A percentile compares a stretch with the other conserved stretches of the same genome.
These are phyloP conservation scores for Saposhnikovia divaricata DNA, from an alignment of 129 eudicot species.

Conservation along the genomic window DNA sequence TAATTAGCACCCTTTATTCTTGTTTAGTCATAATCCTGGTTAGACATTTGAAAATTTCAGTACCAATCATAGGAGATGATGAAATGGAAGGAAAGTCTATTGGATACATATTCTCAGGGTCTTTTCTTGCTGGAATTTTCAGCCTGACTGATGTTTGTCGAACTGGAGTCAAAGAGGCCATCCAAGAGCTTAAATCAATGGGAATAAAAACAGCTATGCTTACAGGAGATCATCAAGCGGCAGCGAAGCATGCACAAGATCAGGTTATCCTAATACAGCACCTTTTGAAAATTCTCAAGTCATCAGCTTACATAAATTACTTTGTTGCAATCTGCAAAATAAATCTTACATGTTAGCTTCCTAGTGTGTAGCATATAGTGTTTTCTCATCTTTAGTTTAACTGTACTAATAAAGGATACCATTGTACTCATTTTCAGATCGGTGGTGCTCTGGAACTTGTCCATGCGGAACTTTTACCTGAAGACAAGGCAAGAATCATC, in stretches of 20 bases:
- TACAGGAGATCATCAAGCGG: constrained; percentile 74
- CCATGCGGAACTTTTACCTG: constrained; percentile 68
- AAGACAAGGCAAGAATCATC: constrained; percentile 67
- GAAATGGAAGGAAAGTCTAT: constrained; percentile 48
- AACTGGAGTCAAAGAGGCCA: constrained; percentile 79
- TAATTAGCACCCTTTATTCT: neutral
- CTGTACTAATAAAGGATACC: constrained; percentile 11
- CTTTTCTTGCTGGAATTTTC: constrained; percentile 51
- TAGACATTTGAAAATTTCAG: constrained; percentile 25
- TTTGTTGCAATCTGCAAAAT: neutral
- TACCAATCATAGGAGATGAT: constrained; percentile 26
- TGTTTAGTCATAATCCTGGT: constrained; percentile 1
- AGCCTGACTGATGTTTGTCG: constrained; percentile 73
- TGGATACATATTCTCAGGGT: constrained; percentile 56
- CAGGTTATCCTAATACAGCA: constrained; percentile 34
- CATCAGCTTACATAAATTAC: neutral
- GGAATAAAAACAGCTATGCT: constrained; percentile 82
- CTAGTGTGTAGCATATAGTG: neutral
- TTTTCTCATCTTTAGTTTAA: neutral
- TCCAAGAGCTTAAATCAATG: constrained; percentile 56
- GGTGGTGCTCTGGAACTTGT: constrained; percentile 49
- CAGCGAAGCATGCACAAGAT: constrained; percentile 67
- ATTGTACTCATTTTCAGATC: constrained; percentile 36
- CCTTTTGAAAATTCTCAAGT: neutral
- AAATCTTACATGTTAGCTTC: neutral